phyloP scores from a whole-genome alignment of 2,329 filamentous ascomycete species.

The Escovopsis sp. region DNA sequence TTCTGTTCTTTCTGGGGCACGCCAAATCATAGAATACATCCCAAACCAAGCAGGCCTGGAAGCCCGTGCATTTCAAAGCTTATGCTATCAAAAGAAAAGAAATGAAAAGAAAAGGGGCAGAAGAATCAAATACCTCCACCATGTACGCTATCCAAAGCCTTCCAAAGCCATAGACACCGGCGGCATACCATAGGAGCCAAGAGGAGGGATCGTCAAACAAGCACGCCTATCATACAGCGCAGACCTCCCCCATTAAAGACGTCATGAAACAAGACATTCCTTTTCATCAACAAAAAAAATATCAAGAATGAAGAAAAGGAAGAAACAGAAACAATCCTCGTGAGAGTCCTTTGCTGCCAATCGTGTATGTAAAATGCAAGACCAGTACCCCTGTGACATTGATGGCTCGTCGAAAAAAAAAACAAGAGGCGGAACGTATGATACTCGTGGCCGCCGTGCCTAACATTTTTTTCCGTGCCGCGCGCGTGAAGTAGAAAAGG shows the following conservation, averaged over 20 bases:
- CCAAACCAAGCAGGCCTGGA: too few relatives aligned
- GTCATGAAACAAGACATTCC: too few relatives aligned
- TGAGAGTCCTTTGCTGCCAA: slow-evolving; percentile 4
- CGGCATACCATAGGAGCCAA: too few relatives aligned
- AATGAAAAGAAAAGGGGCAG: background rate
- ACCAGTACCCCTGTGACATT: background rate
- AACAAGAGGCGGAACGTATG: background rate
- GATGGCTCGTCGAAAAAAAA: background rate
- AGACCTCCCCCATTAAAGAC: too few relatives aligned
- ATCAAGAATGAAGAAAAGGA: background rate
- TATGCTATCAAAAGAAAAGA: background rate
- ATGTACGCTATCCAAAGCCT: background rate
- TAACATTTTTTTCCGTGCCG: background rate
- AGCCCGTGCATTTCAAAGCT: too few relatives aligned
- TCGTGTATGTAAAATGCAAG: background rate
- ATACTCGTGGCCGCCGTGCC: background rate
- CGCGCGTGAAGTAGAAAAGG: background rate
- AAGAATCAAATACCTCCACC: background rate
- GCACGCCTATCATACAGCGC: background rate
- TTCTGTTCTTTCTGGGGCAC: too few relatives aligned
- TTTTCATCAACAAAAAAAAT: too few relatives aligned
- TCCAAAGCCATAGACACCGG: background rate
- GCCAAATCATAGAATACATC: too few relatives aligned
- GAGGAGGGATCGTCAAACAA: too few relatives aligned
- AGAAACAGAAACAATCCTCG: slow-evolving; percentile 4